Evolutionary conservation across 305 asterid species (phyloP).

Genomic region (Plantago rigida): DNA sequence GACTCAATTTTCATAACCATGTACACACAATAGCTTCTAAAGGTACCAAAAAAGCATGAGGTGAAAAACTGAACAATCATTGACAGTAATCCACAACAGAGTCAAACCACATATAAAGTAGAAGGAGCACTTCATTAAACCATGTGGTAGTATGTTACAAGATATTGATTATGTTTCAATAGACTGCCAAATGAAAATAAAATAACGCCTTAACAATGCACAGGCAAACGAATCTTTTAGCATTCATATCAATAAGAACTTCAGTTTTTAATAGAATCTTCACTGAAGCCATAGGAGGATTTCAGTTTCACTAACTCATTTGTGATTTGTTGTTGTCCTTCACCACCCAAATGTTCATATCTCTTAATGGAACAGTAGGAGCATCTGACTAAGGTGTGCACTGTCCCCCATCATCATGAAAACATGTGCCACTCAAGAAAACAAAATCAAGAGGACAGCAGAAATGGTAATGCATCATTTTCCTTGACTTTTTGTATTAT

Average conservation of each 20-base stretch:
- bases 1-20: background rate
- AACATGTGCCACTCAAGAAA: too few relatives aligned
- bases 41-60: constrained; percentile 7
- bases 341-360: background rate
- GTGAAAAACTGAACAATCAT: constrained; percentile 6
- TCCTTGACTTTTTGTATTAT: too few relatives aligned
- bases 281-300: background rate
- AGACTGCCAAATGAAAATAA: constrained; percentile 6
- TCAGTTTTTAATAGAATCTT: constrained; percentile 1
- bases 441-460: too few relatives aligned
- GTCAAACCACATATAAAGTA: constrained; percentile 2
- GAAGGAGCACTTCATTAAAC: background rate
- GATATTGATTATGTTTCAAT: too few relatives aligned
- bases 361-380: constrained; percentile 10
- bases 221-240: constrained; percentile 18
- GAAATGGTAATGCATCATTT: too few relatives aligned
- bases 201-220: constrained; percentile 10
- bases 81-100: constrained; percentile 20
- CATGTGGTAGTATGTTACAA: too few relatives aligned
- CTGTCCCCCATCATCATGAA: background rate
- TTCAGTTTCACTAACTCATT: constrained; percentile 11
- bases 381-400: constrained; percentile 12
- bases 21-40: background rate
- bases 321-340: constrained; percentile 8
- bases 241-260: constrained; percentile 9